Evolutionary conservation across 257 asterid genomes (phyloP).

Genomic region (Nicotiana attenuata): DNA sequence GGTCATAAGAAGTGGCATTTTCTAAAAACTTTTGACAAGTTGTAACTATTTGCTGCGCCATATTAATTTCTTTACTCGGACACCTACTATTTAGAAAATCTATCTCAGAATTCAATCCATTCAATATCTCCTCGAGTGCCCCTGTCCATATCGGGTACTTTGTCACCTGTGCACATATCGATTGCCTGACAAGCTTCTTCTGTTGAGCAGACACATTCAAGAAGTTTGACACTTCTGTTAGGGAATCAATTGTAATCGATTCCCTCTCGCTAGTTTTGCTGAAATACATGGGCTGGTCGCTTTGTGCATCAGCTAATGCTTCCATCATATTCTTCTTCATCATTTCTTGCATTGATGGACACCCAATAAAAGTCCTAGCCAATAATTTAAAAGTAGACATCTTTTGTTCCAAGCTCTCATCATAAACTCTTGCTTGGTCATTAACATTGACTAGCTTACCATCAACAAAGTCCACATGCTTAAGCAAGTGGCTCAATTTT

Average conservation of each 20-base stretch:
- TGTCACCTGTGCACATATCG: conserved; percentile 70
- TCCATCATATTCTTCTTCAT: conserved; percentile 21
- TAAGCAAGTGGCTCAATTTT: conserved; percentile 48
- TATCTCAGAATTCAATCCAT: conserved; percentile 51
- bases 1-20: conserved; percentile 48
- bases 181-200: conserved; percentile 61
- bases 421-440: conserved; percentile 43
- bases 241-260: no score
- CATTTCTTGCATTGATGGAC: conserved; percentile 47
- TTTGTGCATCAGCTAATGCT: no score
- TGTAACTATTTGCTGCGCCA: conserved; percentile 57
- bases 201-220: conserved; percentile 64
- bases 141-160: conserved; percentile 21
- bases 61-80: conserved; percentile 32
- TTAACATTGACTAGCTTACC: conserved; percentile 54
- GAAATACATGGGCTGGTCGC: no score
- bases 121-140: conserved; percentile 41
- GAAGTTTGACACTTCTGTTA: conserved; percentile 37
- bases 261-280: no score
- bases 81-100: conserved; percentile 24
- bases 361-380: conserved; percentile 47
- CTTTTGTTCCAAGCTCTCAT: conserved; percentile 44
- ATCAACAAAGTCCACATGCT: conserved; percentile 56
- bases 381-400: conserved; percentile 52
- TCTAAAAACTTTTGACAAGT: conserved; percentile 47